Base-by-base conservation (phyloP, 768 basidiomycete species). In the Calocera cornea region DNA sequence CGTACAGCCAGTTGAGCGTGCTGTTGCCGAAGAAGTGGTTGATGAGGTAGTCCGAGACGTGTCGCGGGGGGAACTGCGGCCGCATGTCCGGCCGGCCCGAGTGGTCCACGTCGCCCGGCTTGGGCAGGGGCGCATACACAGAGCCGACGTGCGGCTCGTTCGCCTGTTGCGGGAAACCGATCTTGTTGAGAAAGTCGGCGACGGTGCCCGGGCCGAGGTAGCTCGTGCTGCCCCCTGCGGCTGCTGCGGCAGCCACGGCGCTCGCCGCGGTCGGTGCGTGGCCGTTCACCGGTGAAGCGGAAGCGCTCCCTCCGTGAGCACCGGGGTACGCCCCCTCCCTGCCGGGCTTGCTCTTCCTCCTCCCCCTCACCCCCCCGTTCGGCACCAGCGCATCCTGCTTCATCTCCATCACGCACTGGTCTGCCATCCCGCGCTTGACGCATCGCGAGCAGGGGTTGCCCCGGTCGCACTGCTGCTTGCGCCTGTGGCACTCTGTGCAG, bases 1-100 rank as follows among this genome's bases (percentile, higher is more conserved):
- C 54, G 22, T 60, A 60, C 54, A 60, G 31, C 54, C 54, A 60
- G 54, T 60, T 60, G 8, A 60, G 54, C 54, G 54, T 60, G 14
- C 14, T 16, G 31, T 60, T 60, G 8, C 54, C 54, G 54, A 60
- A 60, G 54, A 60, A 60, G 27, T 60, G 54, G 54, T 60, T 60
- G 27, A 60, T 22, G 7, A 60, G 54, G 54, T 60, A 60, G 54
- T 60, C 54, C 27, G 54, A 29, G 54, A 60, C 54, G 54, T 60
- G 54, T 19, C 54, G 24, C 11, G 54, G 54, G 11, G 54, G 54
- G 54, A 60, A 60, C 54, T 60, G 54, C 7, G 54, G 54, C 22
- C 54, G 54, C 54, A 60, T 60, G 19, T 60, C 54, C 54, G 54
- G 54, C 31, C 54, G 2, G 31, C 27, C 54, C 14, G 54, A 2